Evolutionary conservation across 345 rosid species (phyloP).

Genomic region (Erucastrum elatum): DNA sequence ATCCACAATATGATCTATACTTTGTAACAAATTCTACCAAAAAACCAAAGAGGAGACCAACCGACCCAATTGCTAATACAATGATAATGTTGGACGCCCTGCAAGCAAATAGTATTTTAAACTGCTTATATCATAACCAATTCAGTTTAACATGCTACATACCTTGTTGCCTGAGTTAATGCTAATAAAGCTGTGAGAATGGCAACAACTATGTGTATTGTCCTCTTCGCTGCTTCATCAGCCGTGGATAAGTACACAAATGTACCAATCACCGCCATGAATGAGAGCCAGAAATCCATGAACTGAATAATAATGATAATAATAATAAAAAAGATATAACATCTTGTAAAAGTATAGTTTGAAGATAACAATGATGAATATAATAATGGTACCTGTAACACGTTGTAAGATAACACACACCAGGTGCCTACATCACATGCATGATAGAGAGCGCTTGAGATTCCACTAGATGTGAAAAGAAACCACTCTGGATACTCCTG

Average conservation of each 20-base stretch:
- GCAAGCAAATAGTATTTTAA: conserved; percentile 38
- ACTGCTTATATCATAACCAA: conserved; percentile 2
- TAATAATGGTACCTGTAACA: conserved; percentile 92
- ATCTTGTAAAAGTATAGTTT: conserved; percentile 10
- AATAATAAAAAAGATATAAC: too few relatives aligned
- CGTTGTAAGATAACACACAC: conserved; percentile 73
- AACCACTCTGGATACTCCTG: conserved; percentile 99
- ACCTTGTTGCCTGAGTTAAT: conserved; percentile 94
- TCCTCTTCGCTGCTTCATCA: conserved; percentile 71
- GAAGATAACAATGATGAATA: conserved; percentile 8
- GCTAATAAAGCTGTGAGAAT: conserved; percentile 93
- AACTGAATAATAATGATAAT: too few relatives aligned
- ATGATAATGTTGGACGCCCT: conserved; percentile 84
- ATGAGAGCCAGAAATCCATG: conserved; percentile 99
- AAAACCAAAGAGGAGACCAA: conserved; percentile 78
- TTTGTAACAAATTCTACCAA: conserved; percentile 69
- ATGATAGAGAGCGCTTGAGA: conserved; percentile 92
- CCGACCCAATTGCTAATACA: conserved; percentile 75
- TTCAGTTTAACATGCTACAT: conserved; percentile 19
- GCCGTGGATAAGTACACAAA: conserved; percentile 74
- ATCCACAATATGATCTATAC: conserved; percentile 54
- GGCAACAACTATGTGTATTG: conserved; percentile 77
- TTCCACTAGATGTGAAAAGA: conserved; percentile 82
- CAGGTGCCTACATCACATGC: conserved; percentile 96
- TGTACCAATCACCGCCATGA: conserved; percentile 95